Evolutionary conservation across 306 rosid species (phyloP).

Genomic region (Vigna angularis): DNA sequence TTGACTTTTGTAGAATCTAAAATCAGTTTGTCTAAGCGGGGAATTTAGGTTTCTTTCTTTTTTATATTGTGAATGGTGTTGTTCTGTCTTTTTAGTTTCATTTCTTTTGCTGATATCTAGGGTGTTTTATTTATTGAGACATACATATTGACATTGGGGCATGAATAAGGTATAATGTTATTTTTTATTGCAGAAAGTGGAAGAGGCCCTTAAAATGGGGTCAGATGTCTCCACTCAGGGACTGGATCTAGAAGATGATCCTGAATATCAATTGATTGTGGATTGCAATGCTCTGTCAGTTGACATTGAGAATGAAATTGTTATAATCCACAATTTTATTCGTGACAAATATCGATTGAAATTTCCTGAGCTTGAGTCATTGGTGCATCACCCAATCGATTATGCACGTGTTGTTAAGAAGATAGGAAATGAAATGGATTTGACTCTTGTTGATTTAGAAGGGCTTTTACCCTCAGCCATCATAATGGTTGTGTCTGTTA

Average conservation of each 20-base stretch:
- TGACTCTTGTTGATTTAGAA: conserved; percentile 94
- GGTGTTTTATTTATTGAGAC: conserved; percentile 18
- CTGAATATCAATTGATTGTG: conserved; percentile 92
- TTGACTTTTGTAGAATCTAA: conserved; percentile 15
- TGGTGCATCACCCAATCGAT: conserved; percentile 95
- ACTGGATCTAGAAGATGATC: conserved; percentile 87
- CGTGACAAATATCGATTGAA: conserved; percentile 94
- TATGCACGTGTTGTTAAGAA: conserved; percentile 97
- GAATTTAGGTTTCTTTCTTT: conserved; percentile 7
- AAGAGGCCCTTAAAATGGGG: conserved; percentile 75
- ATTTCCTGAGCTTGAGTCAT: conserved; percentile 95
- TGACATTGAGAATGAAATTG: conserved; percentile 94
- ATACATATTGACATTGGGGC: conserved; percentile 32
- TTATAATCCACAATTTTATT: conserved; percentile 87
- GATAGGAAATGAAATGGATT: conserved; percentile 93
- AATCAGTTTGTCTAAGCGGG: conserved; percentile 15
- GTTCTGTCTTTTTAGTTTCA: neutral
- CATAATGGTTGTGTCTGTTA: conserved; percentile 96
- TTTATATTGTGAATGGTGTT: conserved; percentile 7
- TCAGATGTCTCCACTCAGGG: conserved; percentile 67
- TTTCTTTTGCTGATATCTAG: neutral
- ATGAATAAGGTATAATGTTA: conserved; percentile 28
- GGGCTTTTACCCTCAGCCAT: conserved; percentile 93
- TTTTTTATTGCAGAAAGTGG: conserved; percentile 81
- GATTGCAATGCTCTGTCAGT: conserved; percentile 91